phyloP scores from a whole-genome alignment of 345 rosid genomes.

The Barbarea vulgaris region DNA sequence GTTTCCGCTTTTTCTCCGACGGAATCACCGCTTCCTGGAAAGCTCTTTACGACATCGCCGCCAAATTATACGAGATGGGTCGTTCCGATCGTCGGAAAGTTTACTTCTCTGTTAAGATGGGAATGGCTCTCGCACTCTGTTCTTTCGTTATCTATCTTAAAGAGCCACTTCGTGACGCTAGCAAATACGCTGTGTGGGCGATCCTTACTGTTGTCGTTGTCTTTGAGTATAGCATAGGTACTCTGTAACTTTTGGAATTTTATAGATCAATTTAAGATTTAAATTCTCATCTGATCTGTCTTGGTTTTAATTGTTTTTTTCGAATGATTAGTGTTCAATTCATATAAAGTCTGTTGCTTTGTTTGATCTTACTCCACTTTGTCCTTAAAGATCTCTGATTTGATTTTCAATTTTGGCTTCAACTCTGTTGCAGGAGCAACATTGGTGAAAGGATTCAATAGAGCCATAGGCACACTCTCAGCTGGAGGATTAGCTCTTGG shows the following conservation, averaged over 20 bases:
- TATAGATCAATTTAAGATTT: neutral
- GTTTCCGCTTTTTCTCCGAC: constrained; percentile 55
- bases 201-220: constrained; percentile 87
- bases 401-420: neutral
- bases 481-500: constrained; percentile 87
- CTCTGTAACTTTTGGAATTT: neutral
- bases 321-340: neutral
- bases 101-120: constrained; percentile 72
- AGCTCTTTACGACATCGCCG: constrained; percentile 25
- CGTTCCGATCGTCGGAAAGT: constrained; percentile 71
- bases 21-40: constrained; percentile 46
- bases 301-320: neutral
- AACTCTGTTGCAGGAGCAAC: constrained; percentile 64
- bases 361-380: neutral
- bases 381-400: constrained; percentile 2
- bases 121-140: constrained; percentile 59
- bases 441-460: constrained; percentile 82
- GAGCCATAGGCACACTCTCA: constrained; percentile 84
- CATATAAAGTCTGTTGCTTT: constrained; percentile 1
- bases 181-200: constrained; percentile 86
- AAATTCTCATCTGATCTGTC: neutral
- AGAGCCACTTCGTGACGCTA: constrained; percentile 53
- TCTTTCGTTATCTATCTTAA: constrained; percentile 67
- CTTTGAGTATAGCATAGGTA: constrained; percentile 88
- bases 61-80: constrained; percentile 70